Percentiles rank a stretch among this genome's conserved stretches.
These are phyloP conservation scores for Beauveria pseudobassiana DNA, from an alignment of 2,329 filamentous ascomycete genomes.

Conservation along the genomic window DNA sequence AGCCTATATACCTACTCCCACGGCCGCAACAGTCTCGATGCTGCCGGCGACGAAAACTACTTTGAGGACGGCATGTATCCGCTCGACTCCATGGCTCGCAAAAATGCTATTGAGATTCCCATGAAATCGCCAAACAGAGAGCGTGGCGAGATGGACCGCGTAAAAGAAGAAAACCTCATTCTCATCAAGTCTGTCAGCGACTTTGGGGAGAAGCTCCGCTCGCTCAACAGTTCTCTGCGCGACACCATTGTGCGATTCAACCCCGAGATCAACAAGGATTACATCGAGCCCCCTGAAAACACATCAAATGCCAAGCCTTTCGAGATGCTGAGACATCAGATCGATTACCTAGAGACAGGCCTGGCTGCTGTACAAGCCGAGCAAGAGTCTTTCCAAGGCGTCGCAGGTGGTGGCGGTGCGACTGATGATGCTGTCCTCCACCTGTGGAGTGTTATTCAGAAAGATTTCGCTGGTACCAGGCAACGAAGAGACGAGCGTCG, in stretches of 20 bases:
- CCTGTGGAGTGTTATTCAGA: constrained; percentile 50
- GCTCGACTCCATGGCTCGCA: constrained; percentile 42
- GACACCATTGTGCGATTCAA: constrained; percentile 59
- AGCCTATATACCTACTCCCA: constrained; percentile 65
- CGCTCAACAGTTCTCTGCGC: constrained; percentile 58
- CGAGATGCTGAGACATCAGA: constrained; percentile 45
- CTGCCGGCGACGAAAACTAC: constrained; percentile 47
- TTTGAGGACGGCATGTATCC: constrained; percentile 76
- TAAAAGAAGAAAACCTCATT: constrained; percentile 8
- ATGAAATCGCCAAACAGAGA: constrained; percentile 49
- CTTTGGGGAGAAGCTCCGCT: constrained; percentile 59
- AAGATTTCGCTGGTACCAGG: constrained; percentile 45
- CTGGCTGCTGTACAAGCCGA: constrained; percentile 54
- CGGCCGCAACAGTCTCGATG: constrained; percentile 51
- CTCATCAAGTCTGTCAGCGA: constrained; percentile 45
- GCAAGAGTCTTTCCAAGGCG: constrained; percentile 34
- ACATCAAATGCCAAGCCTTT: constrained; percentile 31
- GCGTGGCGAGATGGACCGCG: constrained; percentile 10
- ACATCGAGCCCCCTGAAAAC: constrained; percentile 32
- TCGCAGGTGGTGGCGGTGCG: constrained; percentile 35
- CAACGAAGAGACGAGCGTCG: constrained; percentile 46
- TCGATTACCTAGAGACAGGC: constrained; percentile 64
- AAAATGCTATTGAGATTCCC: constrained; percentile 49
- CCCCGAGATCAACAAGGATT: constrained; percentile 43
- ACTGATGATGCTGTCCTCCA: constrained; percentile 47